Evolutionary conservation across 345 rosid species (phyloP).

Genomic region (Orychophragmus violaceus): DNA sequence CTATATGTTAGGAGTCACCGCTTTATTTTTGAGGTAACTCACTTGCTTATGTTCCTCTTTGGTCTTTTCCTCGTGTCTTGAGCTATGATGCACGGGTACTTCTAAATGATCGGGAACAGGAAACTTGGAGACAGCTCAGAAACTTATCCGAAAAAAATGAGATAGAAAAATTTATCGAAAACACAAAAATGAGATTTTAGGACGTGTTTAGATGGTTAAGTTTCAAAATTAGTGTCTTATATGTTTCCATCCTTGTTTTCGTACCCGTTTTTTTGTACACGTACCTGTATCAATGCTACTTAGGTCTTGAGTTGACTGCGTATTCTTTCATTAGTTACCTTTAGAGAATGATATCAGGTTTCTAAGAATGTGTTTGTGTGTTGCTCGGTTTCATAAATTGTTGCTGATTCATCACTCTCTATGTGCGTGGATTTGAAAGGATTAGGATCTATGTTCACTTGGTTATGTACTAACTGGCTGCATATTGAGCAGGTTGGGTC

Average conservation of each 20-base stretch:
- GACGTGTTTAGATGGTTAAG: too few species aligned
- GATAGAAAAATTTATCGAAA: too few species aligned
- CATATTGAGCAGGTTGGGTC: conserved; percentile 55
- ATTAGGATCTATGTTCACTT: background rate
- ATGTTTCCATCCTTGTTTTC: too few species aligned
- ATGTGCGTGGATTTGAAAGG: background rate
- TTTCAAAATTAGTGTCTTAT: too few species aligned
- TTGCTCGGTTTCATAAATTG: background rate
- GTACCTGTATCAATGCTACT: too few species aligned
- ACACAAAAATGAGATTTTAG: too few species aligned
- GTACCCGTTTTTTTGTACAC: too few species aligned
- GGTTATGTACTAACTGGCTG: conserved; percentile 3
- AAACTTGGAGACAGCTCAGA: too few species aligned
- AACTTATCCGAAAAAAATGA: too few species aligned
- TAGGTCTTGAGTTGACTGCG: background rate
- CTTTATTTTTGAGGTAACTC: conserved; percentile 67
- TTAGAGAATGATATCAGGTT: background rate
- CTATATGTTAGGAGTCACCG: conserved; percentile 65
- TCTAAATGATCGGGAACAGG: too few species aligned
- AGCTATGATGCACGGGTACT: too few species aligned
- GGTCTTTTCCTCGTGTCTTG: background rate
- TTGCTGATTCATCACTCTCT: background rate
- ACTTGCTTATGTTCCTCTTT: conserved; percentile 1
- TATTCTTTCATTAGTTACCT: background rate
- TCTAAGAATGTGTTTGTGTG: background rate